Base-by-base conservation (phyloP, 164 flowering plant genomes). In the Echeveria elegans region DNA sequence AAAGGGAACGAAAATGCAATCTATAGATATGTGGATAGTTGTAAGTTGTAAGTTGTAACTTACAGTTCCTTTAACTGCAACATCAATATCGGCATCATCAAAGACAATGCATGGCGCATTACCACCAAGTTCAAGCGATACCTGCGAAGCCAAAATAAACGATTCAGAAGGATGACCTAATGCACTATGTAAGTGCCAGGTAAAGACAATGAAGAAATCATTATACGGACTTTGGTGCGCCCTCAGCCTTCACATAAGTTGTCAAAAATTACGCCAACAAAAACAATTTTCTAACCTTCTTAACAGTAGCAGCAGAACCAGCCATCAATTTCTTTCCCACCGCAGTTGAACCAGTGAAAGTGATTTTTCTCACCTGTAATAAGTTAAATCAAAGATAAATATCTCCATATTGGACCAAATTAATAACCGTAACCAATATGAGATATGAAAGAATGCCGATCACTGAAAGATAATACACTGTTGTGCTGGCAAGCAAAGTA, bases 301-400 rank as follows among this genome's bases (percentile, higher is more conserved):
- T 95, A 37, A 95, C 97, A 68, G 99, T 95, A 38, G 29, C 75
- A 61, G 96, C 96, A 70, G 96, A 81, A 75, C 96, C 96, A 18
- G 89, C 97, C 99, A 95, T 91, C 80, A 95, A 76, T 76, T 89
- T 91, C 81, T 95, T 95, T 37, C 99, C 99, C 67, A 92, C 94
- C 52, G 96, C 92, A 62, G 99, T 95, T 69, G 99, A 95, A 50
- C 99, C 99, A 0, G 99, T 95, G 77, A 95, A 95, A 21, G 99
- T 95, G 59, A 95, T 89, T 78, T 89, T 89, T 65, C 99, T 82
- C 45, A 95, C 96, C 99, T 94, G 75, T 21, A 69, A 11, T n/a
- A 63, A 34, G 45, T 36, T n/a, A 63, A 68, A 66, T 26, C 11
- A 15, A 53, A 24, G 6, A 9, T 53, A 4, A 53, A 53, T 53